A percentile compares a stretch with the other conserved stretches of the same genome.
Conservation (phyloP, 2,329 filamentous ascomycete genomes). For the Colletotrichum nymphaeae region DNA sequence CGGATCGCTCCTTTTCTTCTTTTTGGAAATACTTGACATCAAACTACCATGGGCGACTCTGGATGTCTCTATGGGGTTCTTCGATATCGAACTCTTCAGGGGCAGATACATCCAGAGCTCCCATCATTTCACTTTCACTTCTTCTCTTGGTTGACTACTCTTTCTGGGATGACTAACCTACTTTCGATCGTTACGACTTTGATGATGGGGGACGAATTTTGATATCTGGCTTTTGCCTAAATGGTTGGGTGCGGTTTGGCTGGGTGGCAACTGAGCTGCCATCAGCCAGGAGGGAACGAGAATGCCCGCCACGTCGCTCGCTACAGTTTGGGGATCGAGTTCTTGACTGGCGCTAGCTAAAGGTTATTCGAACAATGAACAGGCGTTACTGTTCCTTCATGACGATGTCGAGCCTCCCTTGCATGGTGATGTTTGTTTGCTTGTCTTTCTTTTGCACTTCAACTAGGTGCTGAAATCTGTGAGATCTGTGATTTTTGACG, state of each 20-base stretch:
- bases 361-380: slow-evolving; percentile 26
- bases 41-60: slow-evolving; percentile 2
- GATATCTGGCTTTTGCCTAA: slow-evolving; percentile 5
- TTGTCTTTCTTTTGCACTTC: background rate
- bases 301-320: slow-evolving; percentile 26
- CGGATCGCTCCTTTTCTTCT: background rate
- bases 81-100: background rate
- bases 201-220: slow-evolving; percentile 31
- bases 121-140: slow-evolving; percentile 8
- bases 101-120: background rate
- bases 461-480: background rate
- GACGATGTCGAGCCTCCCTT: background rate
- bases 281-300: background rate
- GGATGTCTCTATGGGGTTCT: background rate
- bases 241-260: background rate
- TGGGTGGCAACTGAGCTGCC: background rate
- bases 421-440: background rate
- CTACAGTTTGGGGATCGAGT: slow-evolving; percentile 9
- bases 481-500: background rate
- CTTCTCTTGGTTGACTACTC: slow-evolving; percentile 22
- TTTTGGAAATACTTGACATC: slow-evolving; percentile 32
- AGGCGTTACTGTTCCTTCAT: slow-evolving; percentile 18
- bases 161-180: slow-evolving; percentile 32
- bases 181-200: slow-evolving; percentile 35
- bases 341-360: slow-evolving; percentile 30